A percentile compares a stretch with the other conserved stretches of the same genome.
Conservation (phyloP, 2,329 filamentous ascomycete genomes). For the Gyromitra esculenta region DNA sequence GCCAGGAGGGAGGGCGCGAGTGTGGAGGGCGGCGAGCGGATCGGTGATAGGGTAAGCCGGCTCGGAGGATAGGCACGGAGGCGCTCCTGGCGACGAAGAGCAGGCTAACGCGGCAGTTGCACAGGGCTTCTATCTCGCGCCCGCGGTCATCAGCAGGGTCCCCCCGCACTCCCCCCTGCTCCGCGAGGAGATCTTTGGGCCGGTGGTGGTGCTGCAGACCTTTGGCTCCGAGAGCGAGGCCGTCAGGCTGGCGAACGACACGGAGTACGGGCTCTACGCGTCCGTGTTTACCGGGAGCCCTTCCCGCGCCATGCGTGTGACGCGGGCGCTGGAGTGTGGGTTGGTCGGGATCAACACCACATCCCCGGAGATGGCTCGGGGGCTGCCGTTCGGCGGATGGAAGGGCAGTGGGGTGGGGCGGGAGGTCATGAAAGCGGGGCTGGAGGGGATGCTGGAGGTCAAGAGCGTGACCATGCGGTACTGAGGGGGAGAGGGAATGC, state of each 20-base stretch:
- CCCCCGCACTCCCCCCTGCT: slow-evolving; percentile 64
- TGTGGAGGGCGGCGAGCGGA: slow-evolving; percentile 60
- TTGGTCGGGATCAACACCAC: slow-evolving; percentile 70
- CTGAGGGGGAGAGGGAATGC: slow-evolving; percentile 4
- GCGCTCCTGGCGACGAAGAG: too few species aligned
- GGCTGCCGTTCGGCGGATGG: slow-evolving; percentile 48
- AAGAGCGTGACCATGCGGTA: slow-evolving; percentile 44
- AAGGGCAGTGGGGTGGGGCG: slow-evolving; percentile 58
- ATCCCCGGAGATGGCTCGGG: slow-evolving; percentile 58
- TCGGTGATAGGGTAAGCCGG: slow-evolving; percentile 49
- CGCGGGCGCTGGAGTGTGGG: slow-evolving; percentile 68
- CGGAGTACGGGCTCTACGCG: slow-evolving; percentile 68
- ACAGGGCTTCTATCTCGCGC: slow-evolving; percentile 63
- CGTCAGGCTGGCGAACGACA: slow-evolving; percentile 67
- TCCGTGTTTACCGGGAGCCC: slow-evolving; percentile 68
- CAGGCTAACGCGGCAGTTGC: slow-evolving; percentile 22
- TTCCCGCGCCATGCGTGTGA: slow-evolving; percentile 62
- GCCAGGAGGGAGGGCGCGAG: slow-evolving; percentile 62
- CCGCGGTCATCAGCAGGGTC: slow-evolving; percentile 64
- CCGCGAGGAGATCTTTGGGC: slow-evolving; percentile 72
- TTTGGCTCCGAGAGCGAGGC: slow-evolving; percentile 70
- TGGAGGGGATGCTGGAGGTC: slow-evolving; percentile 59
- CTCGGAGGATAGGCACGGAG: too few species aligned
- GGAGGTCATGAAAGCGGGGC: slow-evolving; percentile 63
- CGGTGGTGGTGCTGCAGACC: slow-evolving; percentile 69